phyloP scores from a whole-genome alignment of 495 filamentous ascomycete genomes.

The Poronia punctata region DNA sequence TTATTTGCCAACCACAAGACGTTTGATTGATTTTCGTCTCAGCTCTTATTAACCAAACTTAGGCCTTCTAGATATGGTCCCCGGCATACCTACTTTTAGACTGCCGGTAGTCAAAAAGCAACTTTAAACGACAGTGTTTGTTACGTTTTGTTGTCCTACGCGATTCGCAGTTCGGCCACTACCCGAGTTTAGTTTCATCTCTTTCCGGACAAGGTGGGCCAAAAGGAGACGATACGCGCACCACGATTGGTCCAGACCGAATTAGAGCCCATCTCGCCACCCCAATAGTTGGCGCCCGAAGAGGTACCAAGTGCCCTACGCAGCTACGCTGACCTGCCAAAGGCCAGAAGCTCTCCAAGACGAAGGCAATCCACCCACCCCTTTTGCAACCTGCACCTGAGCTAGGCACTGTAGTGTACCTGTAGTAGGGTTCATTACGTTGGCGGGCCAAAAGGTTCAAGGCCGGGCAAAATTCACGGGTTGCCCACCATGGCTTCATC shows the following conservation, averaged over 20 bases:
- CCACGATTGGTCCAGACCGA: slow-evolving; percentile 3
- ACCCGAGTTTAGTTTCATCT: slow-evolving; percentile 4
- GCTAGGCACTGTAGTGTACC: not conserved
- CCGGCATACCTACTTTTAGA: too few relatives aligned
- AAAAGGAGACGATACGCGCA: not conserved
- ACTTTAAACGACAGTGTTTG: too few relatives aligned
- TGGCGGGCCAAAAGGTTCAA: not conserved
- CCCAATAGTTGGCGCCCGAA: slow-evolving; percentile 1
- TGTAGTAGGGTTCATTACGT: not conserved
- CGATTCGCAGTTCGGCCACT: slow-evolving; percentile 3
- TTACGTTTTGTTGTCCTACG: too few relatives aligned
- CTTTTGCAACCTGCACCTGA: too few relatives aligned
- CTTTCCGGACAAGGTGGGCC: not conserved
- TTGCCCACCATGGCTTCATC: slow-evolving; percentile 27
- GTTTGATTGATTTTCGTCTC: too few relatives aligned
- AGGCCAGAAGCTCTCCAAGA: not conserved
- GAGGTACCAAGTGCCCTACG: not conserved
- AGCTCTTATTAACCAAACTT: too few relatives aligned
- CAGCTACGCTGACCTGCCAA: not conserved
- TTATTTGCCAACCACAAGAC: too few relatives aligned
- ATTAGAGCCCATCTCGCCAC: too few relatives aligned
- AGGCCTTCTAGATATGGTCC: too few relatives aligned
- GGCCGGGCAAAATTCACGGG: not conserved
- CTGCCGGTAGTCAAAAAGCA: too few relatives aligned
- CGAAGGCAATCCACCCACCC: too few relatives aligned